Evolutionary conservation across 768 basidiomycete genomes (phyloP).

Genomic region (Pleurotus sapidus): DNA sequence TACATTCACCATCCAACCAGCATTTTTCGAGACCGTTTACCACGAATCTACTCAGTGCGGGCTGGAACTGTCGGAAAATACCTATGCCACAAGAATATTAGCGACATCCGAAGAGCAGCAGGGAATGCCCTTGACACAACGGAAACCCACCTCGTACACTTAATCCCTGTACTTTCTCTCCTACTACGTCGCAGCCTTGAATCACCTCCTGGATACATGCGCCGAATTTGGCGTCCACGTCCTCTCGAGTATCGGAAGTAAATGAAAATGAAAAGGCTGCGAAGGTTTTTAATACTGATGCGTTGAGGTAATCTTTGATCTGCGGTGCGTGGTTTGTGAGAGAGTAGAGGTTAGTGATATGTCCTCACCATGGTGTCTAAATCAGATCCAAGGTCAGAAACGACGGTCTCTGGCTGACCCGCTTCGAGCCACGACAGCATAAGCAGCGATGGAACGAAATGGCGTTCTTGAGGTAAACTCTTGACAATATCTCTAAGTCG

Average conservation of each 20-base stretch:
- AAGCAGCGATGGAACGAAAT: conserved; percentile 62
- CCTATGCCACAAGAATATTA: conserved; percentile 13
- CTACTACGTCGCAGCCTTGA: conserved; percentile 49
- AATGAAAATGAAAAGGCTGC: conserved; percentile 49
- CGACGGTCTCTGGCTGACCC: conserved; percentile 24
- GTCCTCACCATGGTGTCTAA: conserved; percentile 56
- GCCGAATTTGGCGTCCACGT: conserved; percentile 52
- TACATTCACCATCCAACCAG: conserved; percentile 42
- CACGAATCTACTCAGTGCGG: conserved; percentile 34
- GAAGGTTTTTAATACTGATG: conserved; percentile 36
- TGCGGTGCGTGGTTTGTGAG: conserved; percentile 17
- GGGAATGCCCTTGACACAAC: no score
- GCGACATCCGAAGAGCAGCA: no score
- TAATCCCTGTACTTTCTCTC: conserved; percentile 47
- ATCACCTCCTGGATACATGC: conserved; percentile 33
- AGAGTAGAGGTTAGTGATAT: no score
- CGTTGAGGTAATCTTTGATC: conserved; percentile 47
- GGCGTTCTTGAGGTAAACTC: conserved; percentile 47
- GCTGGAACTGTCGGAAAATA: conserved; percentile 40
- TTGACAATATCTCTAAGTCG: conserved; percentile 65
- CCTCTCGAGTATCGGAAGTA: conserved; percentile 47
- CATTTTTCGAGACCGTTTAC: conserved; percentile 47
- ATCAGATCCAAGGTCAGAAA: conserved; percentile 37
- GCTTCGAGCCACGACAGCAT: conserved; percentile 58
- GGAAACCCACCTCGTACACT: conserved; percentile 41